Base-by-base conservation (phyloP, 805 yeast species). In the Cephaloascus albidus region DNA sequence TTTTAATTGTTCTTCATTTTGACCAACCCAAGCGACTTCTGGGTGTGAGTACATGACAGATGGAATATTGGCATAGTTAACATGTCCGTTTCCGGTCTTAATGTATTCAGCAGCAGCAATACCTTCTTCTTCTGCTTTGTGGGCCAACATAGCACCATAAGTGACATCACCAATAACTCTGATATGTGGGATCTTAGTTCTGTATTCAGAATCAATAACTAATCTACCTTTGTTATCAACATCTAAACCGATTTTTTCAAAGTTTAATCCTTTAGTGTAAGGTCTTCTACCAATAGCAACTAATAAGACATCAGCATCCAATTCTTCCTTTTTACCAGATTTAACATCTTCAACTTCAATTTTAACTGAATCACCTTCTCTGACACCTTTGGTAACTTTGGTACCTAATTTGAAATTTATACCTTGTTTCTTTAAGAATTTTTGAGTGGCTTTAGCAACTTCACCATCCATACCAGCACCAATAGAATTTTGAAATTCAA, bases 261-360 rank as follows among this genome's bases (percentile, higher is more conserved):
- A 83, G 61, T 85, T 81, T 49, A 93, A 74, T 42, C 96, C 96
- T 58, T 78, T 76, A 45, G 94, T 78, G 77, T 80, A 89, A 51
- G 99, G 98, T 71, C 97, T 86, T 76, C 99, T 89, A 60, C 99
- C 99, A 53, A 93, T 88, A 44, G 98, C 97, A 44, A 93, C 98
- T 52, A 93, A 75, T 55, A 93, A 73, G 33, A 89, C 95, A 60
- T 93, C 98, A 42, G 97, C 84, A 48, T 88, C 94, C 40, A 93
- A 52, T 20, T 75, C 60, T 63, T 81, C 87, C 52, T 78, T 74
- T 68, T 82, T 77, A 54, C 95, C 96, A 42, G 77, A 68, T 73
- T 93, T 93, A 55, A 78, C 87, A 57, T 85, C 79, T 72, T 93
- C 98, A 49, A 83, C 84, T 61, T 81, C 93, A 53, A 89, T 76